Conservation (phyloP, 768 basidiomycete genomes). For the Lactarius psammicola region DNA sequence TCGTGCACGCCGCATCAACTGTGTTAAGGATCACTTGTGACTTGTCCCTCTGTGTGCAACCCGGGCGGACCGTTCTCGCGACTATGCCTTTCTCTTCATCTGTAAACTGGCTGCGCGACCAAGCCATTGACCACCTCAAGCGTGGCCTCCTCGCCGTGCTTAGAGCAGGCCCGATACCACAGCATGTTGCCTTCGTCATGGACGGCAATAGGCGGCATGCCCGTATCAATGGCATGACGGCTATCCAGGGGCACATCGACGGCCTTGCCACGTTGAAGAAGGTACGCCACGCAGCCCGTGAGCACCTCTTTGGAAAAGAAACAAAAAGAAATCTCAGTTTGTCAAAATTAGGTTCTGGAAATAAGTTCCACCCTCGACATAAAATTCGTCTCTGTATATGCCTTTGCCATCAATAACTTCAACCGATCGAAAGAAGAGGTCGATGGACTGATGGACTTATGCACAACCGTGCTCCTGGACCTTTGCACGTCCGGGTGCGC, state of each 20-base stretch:
- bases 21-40: too few relatives aligned
- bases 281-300: conserved; percentile 50
- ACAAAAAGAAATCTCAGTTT: not conserved
- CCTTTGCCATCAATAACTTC: conserved; percentile 98
- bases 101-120: conserved; percentile 29
- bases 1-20: too few relatives aligned
- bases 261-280: conserved; percentile 77
- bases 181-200: conserved; percentile 94
- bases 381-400: conserved; percentile 84
- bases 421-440: conserved; percentile 85
- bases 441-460: conserved; percentile 77
- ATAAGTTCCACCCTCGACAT: conserved; percentile 79
- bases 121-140: conserved; percentile 34
- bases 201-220: conserved; percentile 96
- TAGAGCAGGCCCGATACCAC: conserved; percentile 79
- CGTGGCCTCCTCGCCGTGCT: conserved; percentile 63
- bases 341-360: conserved; percentile 65
- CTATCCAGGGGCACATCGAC: conserved; percentile 76
- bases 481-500: conserved; percentile 78
- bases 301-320: not conserved
- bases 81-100: conserved; percentile 29
- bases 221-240: conserved; percentile 55
- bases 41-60: not conserved
- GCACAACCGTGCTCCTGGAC: conserved; percentile 72
- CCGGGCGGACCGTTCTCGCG: not conserved